Evolutionary conservation across 1,284 basidiomycete species (phyloP), one percentile per base, ranked within the genome.

Genomic region (Leccinum fallax): DNA sequence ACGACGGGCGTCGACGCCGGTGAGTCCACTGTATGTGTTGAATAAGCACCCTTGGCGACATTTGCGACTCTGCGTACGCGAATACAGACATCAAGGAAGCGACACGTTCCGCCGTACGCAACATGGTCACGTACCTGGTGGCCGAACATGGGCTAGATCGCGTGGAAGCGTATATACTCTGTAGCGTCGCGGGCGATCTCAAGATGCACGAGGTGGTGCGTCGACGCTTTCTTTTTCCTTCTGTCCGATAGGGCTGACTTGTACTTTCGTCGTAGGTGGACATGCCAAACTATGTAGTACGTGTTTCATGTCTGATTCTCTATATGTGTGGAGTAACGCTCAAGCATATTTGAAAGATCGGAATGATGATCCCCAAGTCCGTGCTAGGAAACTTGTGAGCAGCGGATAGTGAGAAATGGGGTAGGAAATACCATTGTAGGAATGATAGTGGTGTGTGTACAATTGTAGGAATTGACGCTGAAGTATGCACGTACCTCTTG

Each of bases 221-320:
- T 79, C 16, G 24, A 21, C 5, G 6, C 40, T 7, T 49, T 21
- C 34, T 16, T 54, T 16, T 53, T 24, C 7, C 26, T 26, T 36
- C 9, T 30, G 28, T 6, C 7, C 8, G 5, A 48, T 7, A 21
- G 21, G 26, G 8, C 21, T 67, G 15, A 60, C 19, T 24, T 13
- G 30, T 7, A 11, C 7, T 57, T 32, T 51, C 28, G 24, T 21
- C 57, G 48, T n/a, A 85, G 85, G 83, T 87, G 51, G 85, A 87
- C 64, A 86, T 87, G 85, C 85, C 85, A 11, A 86, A 86, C 67
- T 87, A 85, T 63, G 80, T 86, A 53, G 85, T 86, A 69, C 65
- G 82, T 21, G 21, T 21, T 8, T 28, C 28, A 0, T 21, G 21
- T 59, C 56, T 8, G 53, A 43, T 24, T 19, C n/a, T 2, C 13